These are phyloP conservation scores for Strigomonas culicis DNA, from an alignment of 208 protist genomes.

Conservation along the genomic window DNA sequence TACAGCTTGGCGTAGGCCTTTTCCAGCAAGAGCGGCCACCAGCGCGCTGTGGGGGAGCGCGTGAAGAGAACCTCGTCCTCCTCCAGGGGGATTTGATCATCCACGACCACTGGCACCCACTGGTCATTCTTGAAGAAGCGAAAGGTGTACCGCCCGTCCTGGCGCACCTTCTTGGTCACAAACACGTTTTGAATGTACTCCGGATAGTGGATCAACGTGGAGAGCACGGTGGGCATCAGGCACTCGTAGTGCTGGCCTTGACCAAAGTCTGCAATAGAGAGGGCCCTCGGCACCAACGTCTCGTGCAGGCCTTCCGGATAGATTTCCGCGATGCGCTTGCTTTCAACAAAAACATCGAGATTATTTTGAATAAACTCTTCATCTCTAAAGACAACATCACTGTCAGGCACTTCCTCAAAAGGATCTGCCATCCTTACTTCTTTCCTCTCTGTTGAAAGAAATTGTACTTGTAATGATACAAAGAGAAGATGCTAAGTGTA, in stretches of 20 bases:
- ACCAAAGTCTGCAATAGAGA: slow-evolving; percentile 65
- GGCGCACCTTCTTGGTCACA: slow-evolving; percentile 69
- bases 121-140: slow-evolving; percentile 60
- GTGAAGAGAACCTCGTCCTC: slow-evolving; percentile 50
- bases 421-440: background rate
- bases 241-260: slow-evolving; percentile 83
- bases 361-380: slow-evolving; percentile 55
- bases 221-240: slow-evolving; percentile 66
- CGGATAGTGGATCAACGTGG: slow-evolving; percentile 58
- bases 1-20: slow-evolving; percentile 92
- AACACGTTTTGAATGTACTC: slow-evolving; percentile 77
- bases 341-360: slow-evolving; percentile 38
- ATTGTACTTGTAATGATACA: background rate
- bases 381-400: slow-evolving; percentile 59
- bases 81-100: slow-evolving; percentile 61
- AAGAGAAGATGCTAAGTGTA: background rate
- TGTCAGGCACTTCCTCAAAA: slow-evolving; percentile 45
- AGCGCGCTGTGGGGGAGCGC: slow-evolving; percentile 61
- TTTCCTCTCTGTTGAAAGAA: background rate
- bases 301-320: slow-evolving; percentile 35
- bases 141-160: slow-evolving; percentile 82
- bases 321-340: slow-evolving; percentile 51
- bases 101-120: slow-evolving; percentile 76
- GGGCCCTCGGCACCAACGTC: slow-evolving; percentile 43
- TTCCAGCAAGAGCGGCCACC: slow-evolving; percentile 85